Base-by-base conservation (phyloP, 2,329 filamentous ascomycete species). In the Penicillium sp. region DNA sequence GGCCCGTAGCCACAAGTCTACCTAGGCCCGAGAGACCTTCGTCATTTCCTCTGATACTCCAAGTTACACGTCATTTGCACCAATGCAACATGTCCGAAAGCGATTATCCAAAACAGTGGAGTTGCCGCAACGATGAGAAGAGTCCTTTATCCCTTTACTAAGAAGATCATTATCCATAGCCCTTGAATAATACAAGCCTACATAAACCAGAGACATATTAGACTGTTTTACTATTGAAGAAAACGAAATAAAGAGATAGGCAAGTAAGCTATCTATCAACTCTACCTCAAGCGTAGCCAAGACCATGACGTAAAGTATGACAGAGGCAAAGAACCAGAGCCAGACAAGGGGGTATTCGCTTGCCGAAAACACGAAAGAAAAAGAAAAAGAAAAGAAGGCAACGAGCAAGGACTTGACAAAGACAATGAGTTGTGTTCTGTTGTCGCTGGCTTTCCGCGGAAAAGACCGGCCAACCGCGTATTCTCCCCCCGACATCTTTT, bases 271-370 rank as follows among this genome's bases (percentile, higher is more conserved):
- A 24, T 24, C 19, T 40, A 21, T 46, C 29, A 15, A 9, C 19
- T 46, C 43, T 8, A 29, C 13, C 43, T 12, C 9, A 17, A 28
- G 26, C 15, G 13, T n/a, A 5, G 12, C 15, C 3, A 24, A 22
- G 24, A 29, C 33, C n/a, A 40, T 19, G 26, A 45, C n/a, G 19
- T 51, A 22, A 17, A 42, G 19, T 22, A 32, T 42, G 40, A 8
- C 4, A 46, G 12, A 33, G 28, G 31, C 22, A 32, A 29, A 39
- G 31, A 29, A 40, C 9, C 31, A 29, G 21, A 41, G 35, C 29
- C 52, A 46, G 50, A 55, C 48, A 47, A 51, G 47, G 41, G 57
- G 57, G 56, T 59, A 59, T 59, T 58, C 49, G 56, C 49, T 53
- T 56, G 51, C 52, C 51, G 24, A 48, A 44, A 41, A 19, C 31